Conservation (phyloP, 257 asterid genomes). For the Paraleonurus japonicus region DNA sequence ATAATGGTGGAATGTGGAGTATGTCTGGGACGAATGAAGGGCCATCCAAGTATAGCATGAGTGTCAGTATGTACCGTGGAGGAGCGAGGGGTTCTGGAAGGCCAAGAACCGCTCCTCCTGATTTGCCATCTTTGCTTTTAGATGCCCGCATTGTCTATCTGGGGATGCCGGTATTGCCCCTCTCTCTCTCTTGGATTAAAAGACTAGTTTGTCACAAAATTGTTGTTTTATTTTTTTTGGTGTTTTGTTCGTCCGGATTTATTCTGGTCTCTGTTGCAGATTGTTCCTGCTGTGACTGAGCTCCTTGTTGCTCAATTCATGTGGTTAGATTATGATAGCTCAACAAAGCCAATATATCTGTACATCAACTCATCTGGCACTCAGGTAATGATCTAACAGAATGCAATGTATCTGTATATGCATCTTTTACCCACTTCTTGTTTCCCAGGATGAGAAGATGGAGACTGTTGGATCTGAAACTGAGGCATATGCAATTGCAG, state of each 20-base stretch:
- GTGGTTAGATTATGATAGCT: conserved; percentile 81
- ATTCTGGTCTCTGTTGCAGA: conserved; percentile 43
- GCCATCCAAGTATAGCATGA: conserved; percentile 69
- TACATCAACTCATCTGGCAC: conserved; percentile 93
- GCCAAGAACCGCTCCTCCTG: conserved; percentile 85
- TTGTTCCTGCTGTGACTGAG: conserved; percentile 89
- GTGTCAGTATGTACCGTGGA: conserved; percentile 75
- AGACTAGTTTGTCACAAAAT: not conserved
- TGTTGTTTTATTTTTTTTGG: not conserved
- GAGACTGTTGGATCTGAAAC: conserved; percentile 92
- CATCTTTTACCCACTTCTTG: not conserved
- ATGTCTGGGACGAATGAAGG: conserved; percentile 53
- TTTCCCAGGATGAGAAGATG: conserved; percentile 62
- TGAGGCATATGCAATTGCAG: conserved; percentile 89
- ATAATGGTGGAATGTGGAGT: conserved; percentile 76
- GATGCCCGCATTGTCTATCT: conserved; percentile 90
- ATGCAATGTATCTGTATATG: not conserved
- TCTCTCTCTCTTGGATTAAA: conserved; percentile 20
- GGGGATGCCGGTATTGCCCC: conserved; percentile 83
- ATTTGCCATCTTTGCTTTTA: conserved; percentile 88
- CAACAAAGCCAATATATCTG: conserved; percentile 78
- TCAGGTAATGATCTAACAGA: conserved; percentile 51
- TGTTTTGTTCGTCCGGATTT: not conserved
- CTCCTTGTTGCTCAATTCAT: conserved; percentile 84
- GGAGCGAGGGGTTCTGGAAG: conserved; percentile 67